Evolutionary conservation across 768 basidiomycete species (phyloP).

Genomic region (Cytidiella melzeri): DNA sequence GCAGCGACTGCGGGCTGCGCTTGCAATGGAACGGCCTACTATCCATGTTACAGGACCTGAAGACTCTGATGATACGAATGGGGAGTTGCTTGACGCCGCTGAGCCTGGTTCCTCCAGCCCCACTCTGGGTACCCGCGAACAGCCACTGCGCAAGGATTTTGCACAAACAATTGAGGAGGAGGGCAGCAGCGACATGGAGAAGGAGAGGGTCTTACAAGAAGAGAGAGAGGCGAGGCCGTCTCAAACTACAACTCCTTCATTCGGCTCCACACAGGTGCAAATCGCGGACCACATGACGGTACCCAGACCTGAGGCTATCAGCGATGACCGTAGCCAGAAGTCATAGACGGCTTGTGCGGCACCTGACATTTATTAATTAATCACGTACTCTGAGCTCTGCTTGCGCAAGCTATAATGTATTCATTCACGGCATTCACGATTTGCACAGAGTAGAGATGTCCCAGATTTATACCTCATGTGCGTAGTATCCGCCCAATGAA

Average conservation of each 20-base stretch:
- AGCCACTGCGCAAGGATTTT: slow-evolving; percentile 1
- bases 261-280: slow-evolving; percentile 16
- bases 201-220: not conserved
- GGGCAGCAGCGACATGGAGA: not conserved
- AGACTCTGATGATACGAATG: not conserved
- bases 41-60: not conserved
- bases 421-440: too few relatives aligned
- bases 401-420: too few relatives aligned
- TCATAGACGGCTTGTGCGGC: too few relatives aligned
- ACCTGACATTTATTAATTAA: not conserved
- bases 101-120: not conserved
- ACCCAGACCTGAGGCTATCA: slow-evolving; percentile 14
- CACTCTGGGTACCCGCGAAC: not conserved
- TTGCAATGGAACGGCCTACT: slow-evolving; percentile 29
- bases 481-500: too few relatives aligned
- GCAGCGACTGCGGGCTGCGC: slow-evolving; percentile 45
- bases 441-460: too few relatives aligned
- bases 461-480: too few relatives aligned
- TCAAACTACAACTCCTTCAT: not conserved
- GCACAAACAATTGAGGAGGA: not conserved
- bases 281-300: slow-evolving; percentile 29
- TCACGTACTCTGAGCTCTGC: not conserved
- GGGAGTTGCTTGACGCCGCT: not conserved
- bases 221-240: not conserved
- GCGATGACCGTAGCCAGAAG: not conserved